A percentile compares a stretch with the other conserved stretches of the same genome.
Evolutionary conservation across 768 basidiomycete species (phyloP).

Genomic region (Termitomyces heimii): DNA sequence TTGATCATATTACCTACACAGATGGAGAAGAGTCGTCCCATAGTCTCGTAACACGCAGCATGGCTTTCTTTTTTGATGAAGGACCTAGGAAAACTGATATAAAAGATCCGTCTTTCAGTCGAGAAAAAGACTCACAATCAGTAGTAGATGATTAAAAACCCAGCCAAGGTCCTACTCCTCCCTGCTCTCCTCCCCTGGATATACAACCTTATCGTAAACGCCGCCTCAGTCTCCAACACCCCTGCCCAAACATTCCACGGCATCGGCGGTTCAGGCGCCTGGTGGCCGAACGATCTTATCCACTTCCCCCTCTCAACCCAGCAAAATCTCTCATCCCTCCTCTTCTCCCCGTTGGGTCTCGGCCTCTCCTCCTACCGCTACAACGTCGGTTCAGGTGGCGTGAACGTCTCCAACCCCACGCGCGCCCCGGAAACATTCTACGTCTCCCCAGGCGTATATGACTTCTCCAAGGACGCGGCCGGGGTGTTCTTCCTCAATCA

Average conservation of each 20-base stretch:
- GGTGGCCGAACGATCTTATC: slow-evolving; percentile 40
- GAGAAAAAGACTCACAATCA: neutral
- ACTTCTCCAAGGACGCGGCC: slow-evolving; percentile 31
- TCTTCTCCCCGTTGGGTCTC: slow-evolving; percentile 31
- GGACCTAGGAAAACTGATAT: neutral
- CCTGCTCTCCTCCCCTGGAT: neutral
- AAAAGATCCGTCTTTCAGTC: neutral
- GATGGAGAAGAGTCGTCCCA: neutral
- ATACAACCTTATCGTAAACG: neutral
- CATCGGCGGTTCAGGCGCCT: slow-evolving; percentile 40
- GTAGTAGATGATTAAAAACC: slow-evolving; percentile 3
- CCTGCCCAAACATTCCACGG: slow-evolving; percentile 31
- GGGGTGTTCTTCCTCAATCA: slow-evolving; percentile 35
- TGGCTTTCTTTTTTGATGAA: neutral
- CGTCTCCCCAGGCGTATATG: slow-evolving; percentile 31
- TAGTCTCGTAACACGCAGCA: neutral
- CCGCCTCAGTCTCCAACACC: slow-evolving; percentile 22
- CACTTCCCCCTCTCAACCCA: slow-evolving; percentile 32
- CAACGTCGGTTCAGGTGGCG: slow-evolving; percentile 38
- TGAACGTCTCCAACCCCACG: slow-evolving; percentile 31
- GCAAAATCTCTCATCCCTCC: slow-evolving; percentile 32
- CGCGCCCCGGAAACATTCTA: slow-evolving; percentile 32
- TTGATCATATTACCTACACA: slow-evolving; percentile 11
- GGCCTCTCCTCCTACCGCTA: slow-evolving; percentile 37
- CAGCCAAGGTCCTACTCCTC: neutral